Conservation (phyloP, 2,329 filamentous ascomycete genomes). For the Phoma sp. region DNA sequence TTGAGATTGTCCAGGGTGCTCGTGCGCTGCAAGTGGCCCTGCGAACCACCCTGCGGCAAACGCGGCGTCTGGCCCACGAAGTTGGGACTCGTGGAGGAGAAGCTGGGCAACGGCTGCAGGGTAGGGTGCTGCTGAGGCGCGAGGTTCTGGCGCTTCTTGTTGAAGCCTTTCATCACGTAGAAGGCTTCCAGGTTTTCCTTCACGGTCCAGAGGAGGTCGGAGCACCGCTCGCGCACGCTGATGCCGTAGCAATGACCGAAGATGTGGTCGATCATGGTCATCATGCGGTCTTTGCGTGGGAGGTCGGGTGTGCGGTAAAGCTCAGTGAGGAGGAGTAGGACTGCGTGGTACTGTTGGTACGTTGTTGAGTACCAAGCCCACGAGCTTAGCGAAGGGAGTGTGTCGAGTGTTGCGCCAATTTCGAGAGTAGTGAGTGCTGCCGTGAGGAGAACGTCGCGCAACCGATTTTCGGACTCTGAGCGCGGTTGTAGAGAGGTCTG, state of each 20-base stretch:
- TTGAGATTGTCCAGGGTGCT: slow-evolving; percentile 37
- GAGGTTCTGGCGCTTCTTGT: slow-evolving; percentile 32
- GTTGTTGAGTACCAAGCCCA: slow-evolving; percentile 49
- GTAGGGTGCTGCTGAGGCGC: slow-evolving; percentile 39
- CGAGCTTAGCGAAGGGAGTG: slow-evolving; percentile 40
- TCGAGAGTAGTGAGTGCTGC: slow-evolving; percentile 46
- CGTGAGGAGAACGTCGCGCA: slow-evolving; percentile 45
- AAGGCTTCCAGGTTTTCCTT: slow-evolving; percentile 49
- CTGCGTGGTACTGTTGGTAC: slow-evolving; percentile 48
- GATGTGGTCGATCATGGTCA: slow-evolving; percentile 48
- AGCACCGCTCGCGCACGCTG: slow-evolving; percentile 43
- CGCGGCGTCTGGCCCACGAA: slow-evolving; percentile 1
- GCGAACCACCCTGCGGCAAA: slow-evolving; percentile 9
- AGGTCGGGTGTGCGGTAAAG: slow-evolving; percentile 47
- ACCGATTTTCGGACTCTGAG: slow-evolving; percentile 44
- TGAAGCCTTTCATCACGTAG: slow-evolving; percentile 48
- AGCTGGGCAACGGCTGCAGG: slow-evolving; percentile 29
- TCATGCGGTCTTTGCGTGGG: slow-evolving; percentile 44
- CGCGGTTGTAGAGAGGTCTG: slow-evolving; percentile 43
- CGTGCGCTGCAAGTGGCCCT: slow-evolving; percentile 30
- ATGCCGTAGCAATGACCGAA: slow-evolving; percentile 49
- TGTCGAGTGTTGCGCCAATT: slow-evolving; percentile 48
- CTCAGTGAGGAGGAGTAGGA: slow-evolving; percentile 46
- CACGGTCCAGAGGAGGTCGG: slow-evolving; percentile 44
- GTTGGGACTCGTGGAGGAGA: slow-evolving; percentile 14